Evolutionary conservation across 2,329 filamentous ascomycete species (phyloP).

Genomic region (Lomentospora prolificans): DNA sequence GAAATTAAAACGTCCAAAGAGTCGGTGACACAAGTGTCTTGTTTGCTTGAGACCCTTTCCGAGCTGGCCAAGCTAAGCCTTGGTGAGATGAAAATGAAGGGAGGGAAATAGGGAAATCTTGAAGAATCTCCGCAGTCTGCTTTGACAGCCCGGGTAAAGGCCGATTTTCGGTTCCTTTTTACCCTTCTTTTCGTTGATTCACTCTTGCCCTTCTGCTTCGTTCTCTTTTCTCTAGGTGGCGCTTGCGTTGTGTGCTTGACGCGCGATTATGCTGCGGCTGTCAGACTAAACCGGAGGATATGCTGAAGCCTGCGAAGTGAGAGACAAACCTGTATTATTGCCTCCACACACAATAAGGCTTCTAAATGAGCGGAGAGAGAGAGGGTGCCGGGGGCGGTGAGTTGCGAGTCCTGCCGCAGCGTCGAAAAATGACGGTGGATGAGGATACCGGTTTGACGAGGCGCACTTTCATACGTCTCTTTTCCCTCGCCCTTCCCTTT

Average conservation of each 20-base stretch:
- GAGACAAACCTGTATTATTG: neutral
- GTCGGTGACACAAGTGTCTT: neutral
- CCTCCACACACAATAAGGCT: neutral
- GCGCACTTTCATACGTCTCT: neutral
- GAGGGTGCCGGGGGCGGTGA: too few species aligned
- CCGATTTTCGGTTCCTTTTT: neutral
- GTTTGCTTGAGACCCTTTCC: neutral
- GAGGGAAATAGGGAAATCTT: neutral
- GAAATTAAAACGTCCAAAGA: neutral
- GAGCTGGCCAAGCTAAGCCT: neutral
- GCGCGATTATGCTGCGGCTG: constrained; percentile 16
- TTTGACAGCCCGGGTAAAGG: neutral
- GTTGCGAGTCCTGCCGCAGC: neutral
- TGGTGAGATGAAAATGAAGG: neutral
- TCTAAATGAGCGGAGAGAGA: neutral
- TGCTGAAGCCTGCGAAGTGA: neutral
- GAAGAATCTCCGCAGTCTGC: neutral
- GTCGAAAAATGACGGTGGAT: too few species aligned
- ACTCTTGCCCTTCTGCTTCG: neutral
- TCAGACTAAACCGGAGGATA: constrained; percentile 2
- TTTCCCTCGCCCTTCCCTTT: neutral
- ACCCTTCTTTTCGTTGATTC: neutral
- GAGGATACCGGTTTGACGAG: too few species aligned
- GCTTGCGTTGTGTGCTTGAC: constrained; percentile 14
- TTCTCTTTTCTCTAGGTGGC: neutral